Evolutionary conservation across 257 asterid species (phyloP), one percentile per base, ranked within the genome.

Genomic region (Thymus mandschuricus): DNA sequence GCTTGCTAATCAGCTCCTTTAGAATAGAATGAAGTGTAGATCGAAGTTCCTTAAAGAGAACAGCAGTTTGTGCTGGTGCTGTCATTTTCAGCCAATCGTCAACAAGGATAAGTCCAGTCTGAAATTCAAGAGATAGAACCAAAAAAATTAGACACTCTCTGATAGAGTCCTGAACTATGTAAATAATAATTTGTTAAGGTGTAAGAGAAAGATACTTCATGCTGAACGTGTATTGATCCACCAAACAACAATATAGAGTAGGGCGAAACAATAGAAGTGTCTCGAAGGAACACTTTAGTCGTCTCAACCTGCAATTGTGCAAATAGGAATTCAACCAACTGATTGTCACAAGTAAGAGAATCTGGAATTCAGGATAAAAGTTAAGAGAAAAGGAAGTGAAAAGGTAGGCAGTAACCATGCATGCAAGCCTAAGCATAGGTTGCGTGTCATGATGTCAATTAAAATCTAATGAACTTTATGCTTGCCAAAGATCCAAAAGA

Each of bases 61-160:
- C 97, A 68, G 95, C 97, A 66, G 92, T 91, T 83, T 89, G 98
- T 75, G 98, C 98, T 1, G 96, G 97, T 57, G 98, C 97, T 43
- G 86, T 83, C 81, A 93, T 77, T 84, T 86, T 89, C 72, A 93
- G 80, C 98, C 98, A 91, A 70, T 86, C 86, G 81, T 93, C 97
- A 60, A 93, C 80, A 60, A 74, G 70, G 74, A 91, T 78, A 57
- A 84, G 79, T 75, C 98, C 97, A 43, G 91, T 79, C 98, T 93
- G 94, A 83, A 72, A 64, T 64, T 63, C 69, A 80, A 72, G 75
- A 79, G 70, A 58, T 45, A 48, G 49, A 66, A 60, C 44, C 50
- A 60, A 63, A 71, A 44, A 49, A 58, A 41, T 60, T 21, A 56
- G n/a, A 56, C n/a, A 60, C 69, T 44, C 54, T 30, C 66, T 28